These are phyloP conservation scores for Cryphonectria carpinicola DNA, from an alignment of 2,329 filamentous ascomycete genomes.

Conservation along the genomic window DNA sequence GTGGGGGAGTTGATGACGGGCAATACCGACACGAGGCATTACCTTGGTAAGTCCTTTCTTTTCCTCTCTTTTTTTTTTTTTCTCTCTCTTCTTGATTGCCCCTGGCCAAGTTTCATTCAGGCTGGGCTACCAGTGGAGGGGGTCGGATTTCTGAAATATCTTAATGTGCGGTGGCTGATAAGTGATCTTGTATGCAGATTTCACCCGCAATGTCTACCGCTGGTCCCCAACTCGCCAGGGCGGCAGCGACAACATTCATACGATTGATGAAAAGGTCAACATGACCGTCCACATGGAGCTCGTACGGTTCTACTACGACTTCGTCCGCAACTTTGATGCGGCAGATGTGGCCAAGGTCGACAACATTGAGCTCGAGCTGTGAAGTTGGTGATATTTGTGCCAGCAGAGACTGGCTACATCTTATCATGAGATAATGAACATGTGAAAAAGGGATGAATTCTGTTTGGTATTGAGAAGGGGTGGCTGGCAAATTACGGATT, in stretches of 20 bases:
- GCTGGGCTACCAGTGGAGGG: not conserved
- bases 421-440: not conserved
- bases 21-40: slow-evolving; percentile 44
- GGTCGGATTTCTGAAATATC: not conserved
- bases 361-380: slow-evolving; percentile 14
- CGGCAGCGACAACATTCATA: slow-evolving; percentile 39
- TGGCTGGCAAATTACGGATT: not conserved
- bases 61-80: too few relatives aligned
- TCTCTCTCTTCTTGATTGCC: too few relatives aligned
- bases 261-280: slow-evolving; percentile 44
- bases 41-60: slow-evolving; percentile 31
- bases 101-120: not conserved
- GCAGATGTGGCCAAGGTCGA: slow-evolving; percentile 28
- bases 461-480: not conserved
- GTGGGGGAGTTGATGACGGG: slow-evolving; percentile 44
- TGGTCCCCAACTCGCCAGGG: slow-evolving; percentile 43
- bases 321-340: slow-evolving; percentile 43
- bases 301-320: slow-evolving; percentile 44
- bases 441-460: not conserved
- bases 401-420: not conserved
- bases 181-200: slow-evolving; percentile 31
- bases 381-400: not conserved
- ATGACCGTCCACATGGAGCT: slow-evolving; percentile 45
- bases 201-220: slow-evolving; percentile 44
- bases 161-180: slow-evolving; percentile 15